phyloP scores from a whole-genome alignment of 805 yeast species.

The Ogataea pini region DNA sequence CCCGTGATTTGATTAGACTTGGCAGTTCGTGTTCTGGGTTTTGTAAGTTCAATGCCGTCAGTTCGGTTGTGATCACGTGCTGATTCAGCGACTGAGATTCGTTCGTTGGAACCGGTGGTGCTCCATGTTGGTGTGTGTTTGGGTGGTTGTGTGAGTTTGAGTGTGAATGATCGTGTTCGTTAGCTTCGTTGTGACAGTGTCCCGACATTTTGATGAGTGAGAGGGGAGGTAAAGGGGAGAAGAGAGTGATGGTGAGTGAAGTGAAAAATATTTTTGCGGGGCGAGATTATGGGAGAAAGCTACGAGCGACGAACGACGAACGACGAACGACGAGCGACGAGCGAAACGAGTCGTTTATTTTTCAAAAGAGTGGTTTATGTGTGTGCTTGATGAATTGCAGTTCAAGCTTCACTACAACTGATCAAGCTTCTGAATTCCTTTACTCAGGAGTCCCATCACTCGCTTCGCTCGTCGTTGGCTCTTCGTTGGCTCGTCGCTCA shows the following conservation, averaged over 20 bases:
- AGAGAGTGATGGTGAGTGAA: too few species aligned
- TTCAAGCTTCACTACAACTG: too few species aligned
- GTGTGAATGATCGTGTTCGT: conserved; percentile 15
- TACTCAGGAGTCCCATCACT: too few species aligned
- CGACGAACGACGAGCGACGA: too few species aligned
- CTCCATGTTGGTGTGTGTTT: conserved; percentile 42
- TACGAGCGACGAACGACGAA: too few species aligned
- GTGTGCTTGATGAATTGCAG: too few species aligned
- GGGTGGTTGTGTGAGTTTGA: conserved; percentile 30
- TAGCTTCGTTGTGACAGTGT: conserved; percentile 21
- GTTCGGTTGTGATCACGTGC: conserved; percentile 58
- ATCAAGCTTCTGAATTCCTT: too few species aligned
- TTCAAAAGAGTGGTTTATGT: too few species aligned
- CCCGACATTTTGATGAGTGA: conserved; percentile 19
- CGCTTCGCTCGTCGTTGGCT: not conserved
- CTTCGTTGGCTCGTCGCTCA: not conserved
- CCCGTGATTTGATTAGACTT: conserved; percentile 54
- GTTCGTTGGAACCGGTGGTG: conserved; percentile 71
- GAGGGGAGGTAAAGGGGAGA: too few species aligned
- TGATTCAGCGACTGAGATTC: conserved; percentile 65
- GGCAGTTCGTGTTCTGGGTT: conserved; percentile 51
- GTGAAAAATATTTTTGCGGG: not conserved
- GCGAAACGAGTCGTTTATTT: not conserved
- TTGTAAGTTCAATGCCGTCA: conserved; percentile 63
- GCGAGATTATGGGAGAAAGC: not conserved